These are phyloP conservation scores for Cicer chorassanicum DNA, from an alignment of 306 rosid genomes.

Conservation along the genomic window DNA sequence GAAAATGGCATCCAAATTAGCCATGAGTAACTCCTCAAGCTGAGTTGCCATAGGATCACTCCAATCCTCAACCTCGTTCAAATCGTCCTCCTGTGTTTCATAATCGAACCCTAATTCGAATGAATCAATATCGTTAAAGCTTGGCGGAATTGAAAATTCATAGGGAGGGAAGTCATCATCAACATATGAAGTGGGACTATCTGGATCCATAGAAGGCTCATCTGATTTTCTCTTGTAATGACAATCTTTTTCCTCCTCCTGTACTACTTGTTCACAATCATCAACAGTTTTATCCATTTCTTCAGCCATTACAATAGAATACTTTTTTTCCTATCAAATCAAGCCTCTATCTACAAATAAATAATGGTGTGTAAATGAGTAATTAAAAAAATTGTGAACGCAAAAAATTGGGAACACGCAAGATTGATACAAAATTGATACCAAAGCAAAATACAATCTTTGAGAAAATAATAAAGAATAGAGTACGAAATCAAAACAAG, in stretches of 20 bases:
- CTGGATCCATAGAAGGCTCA: constrained; percentile 37
- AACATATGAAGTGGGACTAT: constrained; percentile 4
- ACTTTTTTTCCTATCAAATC: constrained; percentile 34
- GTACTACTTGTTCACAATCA: constrained; percentile 25
- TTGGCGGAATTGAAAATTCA: constrained; percentile 29
- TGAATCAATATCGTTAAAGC: constrained; percentile 31
- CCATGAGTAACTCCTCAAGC: constrained; percentile 58
- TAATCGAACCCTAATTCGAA: constrained; percentile 31
- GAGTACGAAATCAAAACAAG: not conserved
- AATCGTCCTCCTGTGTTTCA: constrained; percentile 34
- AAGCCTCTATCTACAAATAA: constrained; percentile 41
- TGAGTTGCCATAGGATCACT: constrained; percentile 56
- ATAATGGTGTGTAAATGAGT: not conserved
- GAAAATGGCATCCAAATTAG: constrained; percentile 58
- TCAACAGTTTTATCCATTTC: constrained; percentile 43
- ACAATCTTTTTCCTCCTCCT: constrained; percentile 12
- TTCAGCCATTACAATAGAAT: constrained; percentile 36
- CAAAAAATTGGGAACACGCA: not conserved
- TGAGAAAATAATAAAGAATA: not conserved
- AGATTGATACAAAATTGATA: not conserved
- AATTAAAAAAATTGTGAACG: not conserved
- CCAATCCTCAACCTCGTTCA: constrained; percentile 57
- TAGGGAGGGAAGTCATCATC: constrained; percentile 42
- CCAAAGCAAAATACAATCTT: not conserved
- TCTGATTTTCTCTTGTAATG: constrained; percentile 50